Evolutionary conservation across 1,284 basidiomycete genomes (phyloP), one percentile per base, ranked within the genome.

Genomic region (Sanghuangporus baumii): DNA sequence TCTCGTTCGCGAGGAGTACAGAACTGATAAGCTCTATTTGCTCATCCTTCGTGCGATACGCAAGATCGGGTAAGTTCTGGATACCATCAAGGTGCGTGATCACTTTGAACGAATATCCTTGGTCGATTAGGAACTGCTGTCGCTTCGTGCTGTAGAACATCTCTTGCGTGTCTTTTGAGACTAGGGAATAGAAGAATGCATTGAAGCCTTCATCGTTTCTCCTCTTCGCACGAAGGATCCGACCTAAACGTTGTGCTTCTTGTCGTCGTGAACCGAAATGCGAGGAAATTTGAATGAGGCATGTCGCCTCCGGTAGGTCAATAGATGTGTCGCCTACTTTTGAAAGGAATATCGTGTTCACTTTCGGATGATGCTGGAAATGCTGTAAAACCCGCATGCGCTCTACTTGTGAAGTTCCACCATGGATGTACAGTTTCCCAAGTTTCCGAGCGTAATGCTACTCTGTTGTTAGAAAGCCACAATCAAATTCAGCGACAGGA

Each of bases 271-370:
- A 98, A 26, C 97, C 97, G 76, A 99, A 99, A 76, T 99, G 97
- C 16, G 95, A 97, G n/a, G 95, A 98, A 68, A 99, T 98, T 78
- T 99, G 97, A 69, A 99, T 99, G 66, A 99, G 85, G 76, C 97
- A 99, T 6, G 97, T 99, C 56, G 97, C 97, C 78, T 99, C 97
- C 31, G 97, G 97, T 59, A 99, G 78, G 80, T 99, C 97, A 74
- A 99, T 99, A 48, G 96, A 98, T 37, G 97, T 99, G 75, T 99
- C 97, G 70, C 97, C 97, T 69, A 99, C 96, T 79, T 99, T 99
- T 41, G 96, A 98, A 60, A 99, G 79, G 79, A 99, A 99, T 70
- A 99, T 99, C 2, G 97, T 99, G 78, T 98, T 99, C 68, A 99
- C 91, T 67, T 88, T 83, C 0, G 97, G 94, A 74, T 94, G 94